phyloP scores from a whole-genome alignment of 1,284 basidiomycete species.

The Sanghuangporus weigelae region DNA sequence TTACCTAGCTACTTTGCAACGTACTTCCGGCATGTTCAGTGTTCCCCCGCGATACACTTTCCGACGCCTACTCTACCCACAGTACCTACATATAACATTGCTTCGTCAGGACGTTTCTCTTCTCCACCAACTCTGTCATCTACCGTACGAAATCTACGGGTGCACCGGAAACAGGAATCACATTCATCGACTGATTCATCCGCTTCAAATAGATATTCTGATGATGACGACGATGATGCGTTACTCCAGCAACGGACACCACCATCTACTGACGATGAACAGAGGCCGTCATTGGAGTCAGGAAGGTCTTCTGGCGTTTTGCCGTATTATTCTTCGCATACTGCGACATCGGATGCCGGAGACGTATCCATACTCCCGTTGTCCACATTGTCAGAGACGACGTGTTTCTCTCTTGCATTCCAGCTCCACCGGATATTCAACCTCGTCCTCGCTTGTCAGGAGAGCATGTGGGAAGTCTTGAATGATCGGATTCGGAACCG shows the following conservation, averaged over 20 bases:
- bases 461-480: constrained; percentile 79
- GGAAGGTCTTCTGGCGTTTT: background rate
- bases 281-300: background rate
- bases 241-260: constrained; percentile 8
- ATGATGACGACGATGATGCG: constrained; percentile 13
- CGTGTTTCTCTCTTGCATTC: constrained; percentile 51
- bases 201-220: background rate
- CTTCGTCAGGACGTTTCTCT: constrained; percentile 30
- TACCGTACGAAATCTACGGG: constrained; percentile 12
- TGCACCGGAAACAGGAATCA: constrained; percentile 21
- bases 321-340: constrained; percentile 17
- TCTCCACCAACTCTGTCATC: constrained; percentile 14
- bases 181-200: constrained; percentile 10
- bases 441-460: constrained; percentile 61
- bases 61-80: constrained; percentile 68
- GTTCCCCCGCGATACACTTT: constrained; percentile 57
- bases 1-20: constrained; percentile 66
- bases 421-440: constrained; percentile 63
- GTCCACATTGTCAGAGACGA: constrained; percentile 41
- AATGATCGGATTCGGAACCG: constrained; percentile 53
- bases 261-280: constrained; percentile 17
- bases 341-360: constrained; percentile 31
- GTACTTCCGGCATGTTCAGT: constrained; percentile 60
- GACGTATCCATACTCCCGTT: constrained; percentile 40
- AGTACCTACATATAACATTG: constrained; percentile 38